Evolutionary conservation across 2,329 filamentous ascomycete species (phyloP), one percentile per base, ranked within the genome.

Genomic region (Xylaria sp.): DNA sequence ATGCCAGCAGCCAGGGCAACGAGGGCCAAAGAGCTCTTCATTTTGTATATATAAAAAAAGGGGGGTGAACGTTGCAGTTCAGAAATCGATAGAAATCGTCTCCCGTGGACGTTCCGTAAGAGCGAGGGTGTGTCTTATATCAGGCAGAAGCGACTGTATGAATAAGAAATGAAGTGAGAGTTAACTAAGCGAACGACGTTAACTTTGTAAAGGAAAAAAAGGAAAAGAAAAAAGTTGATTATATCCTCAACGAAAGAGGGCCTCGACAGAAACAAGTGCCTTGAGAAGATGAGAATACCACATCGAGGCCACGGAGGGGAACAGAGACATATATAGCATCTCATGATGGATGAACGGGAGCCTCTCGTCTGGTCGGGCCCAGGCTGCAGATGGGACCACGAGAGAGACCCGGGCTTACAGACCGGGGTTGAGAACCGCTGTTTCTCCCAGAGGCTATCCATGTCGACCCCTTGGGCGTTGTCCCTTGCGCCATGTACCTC

Each of bases 161-260:
- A 65, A 74, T 64, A 69, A 72, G 67, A 78, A 74, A 71, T 79
- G 69, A 69, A 77, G 78, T 72, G 74, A 79, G 79, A 84, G 77
- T 62, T 80, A 87, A 87, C 84, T 82, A 70, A 88, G 83, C 84
- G 86, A 88, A 84, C 87, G 86, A 84, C 83, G 85, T 85, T 86
- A 83, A 80, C 41, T 46, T 46, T 80, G 80, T 79, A 77, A 68
- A 63, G 57, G 78, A 80, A 79, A 74, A 76, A 76, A 78, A 76
- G 70, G 77, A 76, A 77, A 58, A 65, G 75, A 55, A 58, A 65
- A 75, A 54, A 72, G 72, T 72, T 63, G 74, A 75, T 74, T 77
- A 76, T 75, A 74, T 67, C 73, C 65, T 68, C 68, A 68, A 68
- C 73, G 70, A 73, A 78, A 77, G 76, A 77, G 75, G 74, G 73